These are phyloP conservation scores for Solanum dulcamara DNA, from an alignment of 257 asterid genomes.

Conservation along the genomic window DNA sequence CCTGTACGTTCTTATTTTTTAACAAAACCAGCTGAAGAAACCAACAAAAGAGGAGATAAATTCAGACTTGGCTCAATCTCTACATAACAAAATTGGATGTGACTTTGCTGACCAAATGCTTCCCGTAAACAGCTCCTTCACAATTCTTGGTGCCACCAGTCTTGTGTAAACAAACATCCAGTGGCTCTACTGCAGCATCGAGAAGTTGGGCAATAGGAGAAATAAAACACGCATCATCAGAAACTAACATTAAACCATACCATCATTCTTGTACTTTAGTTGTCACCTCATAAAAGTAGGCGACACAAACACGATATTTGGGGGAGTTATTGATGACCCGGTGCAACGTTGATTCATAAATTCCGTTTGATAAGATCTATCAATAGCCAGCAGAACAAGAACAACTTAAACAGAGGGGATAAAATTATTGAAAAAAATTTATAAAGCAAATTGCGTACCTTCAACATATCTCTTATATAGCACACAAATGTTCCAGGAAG, in stretches of 20 bases:
- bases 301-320: constrained; percentile 70
- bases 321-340: constrained; percentile 61
- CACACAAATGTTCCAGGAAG: constrained; percentile 83
- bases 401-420: background rate
- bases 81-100: constrained; percentile 35
- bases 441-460: constrained; percentile 22
- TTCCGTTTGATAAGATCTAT: constrained; percentile 68
- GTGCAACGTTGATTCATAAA: constrained; percentile 79
- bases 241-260: background rate
- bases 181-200: constrained; percentile 66
- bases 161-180: constrained; percentile 41
- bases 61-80: background rate
- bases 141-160: constrained; percentile 56
- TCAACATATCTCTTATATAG: constrained; percentile 85
- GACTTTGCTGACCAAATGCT: constrained; percentile 81
- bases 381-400: background rate
- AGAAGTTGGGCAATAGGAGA: constrained; percentile 49
- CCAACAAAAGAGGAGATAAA: background rate
- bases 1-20: too few species aligned
- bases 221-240: too few species aligned
- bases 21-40: too few species aligned
- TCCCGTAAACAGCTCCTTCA: constrained; percentile 67
- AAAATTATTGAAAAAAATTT: background rate
- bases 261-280: background rate
- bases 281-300: constrained; percentile 76